Evolutionary conservation across 176 grass and related monocot genomes (phyloP).

Genomic region (Oryza glaberrima): DNA sequence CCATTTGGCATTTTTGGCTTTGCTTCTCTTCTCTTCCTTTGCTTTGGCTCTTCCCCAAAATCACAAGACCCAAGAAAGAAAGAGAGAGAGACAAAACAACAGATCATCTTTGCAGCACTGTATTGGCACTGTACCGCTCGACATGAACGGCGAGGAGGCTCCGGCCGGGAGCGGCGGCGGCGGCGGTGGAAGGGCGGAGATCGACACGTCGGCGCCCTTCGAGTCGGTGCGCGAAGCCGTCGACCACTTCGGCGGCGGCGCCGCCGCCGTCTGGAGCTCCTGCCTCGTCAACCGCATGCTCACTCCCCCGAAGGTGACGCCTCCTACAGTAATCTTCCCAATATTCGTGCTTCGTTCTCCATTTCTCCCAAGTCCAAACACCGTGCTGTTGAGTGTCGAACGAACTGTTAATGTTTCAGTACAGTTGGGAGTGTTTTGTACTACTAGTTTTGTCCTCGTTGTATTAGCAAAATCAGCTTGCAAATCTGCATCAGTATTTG

Average conservation of each 20-base stretch:
- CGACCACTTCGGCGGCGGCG: constrained; percentile 64
- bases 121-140: background rate
- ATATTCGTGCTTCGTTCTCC: background rate
- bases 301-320: constrained; percentile 41
- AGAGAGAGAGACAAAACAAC: background rate
- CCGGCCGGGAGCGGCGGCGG: background rate
- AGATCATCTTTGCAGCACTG: background rate
- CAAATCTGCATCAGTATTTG: background rate
- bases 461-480: background rate
- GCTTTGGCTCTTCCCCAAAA: constrained; percentile 18
- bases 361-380: background rate
- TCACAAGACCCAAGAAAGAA: constrained; percentile 31
- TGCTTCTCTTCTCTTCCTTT: background rate
- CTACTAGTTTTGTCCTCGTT: background rate
- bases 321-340: no score
- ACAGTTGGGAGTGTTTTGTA: background rate
- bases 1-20: background rate
- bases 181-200: constrained; percentile 57
- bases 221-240: constrained; percentile 86
- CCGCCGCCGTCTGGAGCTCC: constrained; percentile 76
- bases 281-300: constrained; percentile 50
- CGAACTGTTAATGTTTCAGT: background rate
- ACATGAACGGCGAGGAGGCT: constrained; percentile 23
- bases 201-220: constrained; percentile 90
- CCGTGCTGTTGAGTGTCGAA: background rate